These are phyloP conservation scores for Nissolia schottii DNA, from an alignment of 306 rosid genomes.

Conservation along the genomic window DNA sequence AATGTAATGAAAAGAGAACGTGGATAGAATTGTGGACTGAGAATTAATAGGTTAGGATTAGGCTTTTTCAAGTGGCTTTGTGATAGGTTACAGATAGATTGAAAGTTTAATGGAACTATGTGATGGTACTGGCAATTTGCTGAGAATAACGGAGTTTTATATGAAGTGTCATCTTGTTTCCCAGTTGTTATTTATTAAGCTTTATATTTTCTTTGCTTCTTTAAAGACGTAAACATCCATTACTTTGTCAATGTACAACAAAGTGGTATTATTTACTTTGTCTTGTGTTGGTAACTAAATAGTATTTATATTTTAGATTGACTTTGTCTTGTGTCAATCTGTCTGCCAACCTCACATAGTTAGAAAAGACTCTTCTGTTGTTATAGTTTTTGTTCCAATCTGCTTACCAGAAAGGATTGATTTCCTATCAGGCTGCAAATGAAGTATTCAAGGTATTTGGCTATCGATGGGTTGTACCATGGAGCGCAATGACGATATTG, in stretches of 20 bases:
- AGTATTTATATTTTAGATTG: neutral
- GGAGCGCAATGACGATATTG: conserved; percentile 82
- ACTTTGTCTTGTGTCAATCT: neutral
- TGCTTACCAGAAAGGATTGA: neutral
- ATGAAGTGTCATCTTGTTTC: conserved; percentile 9
- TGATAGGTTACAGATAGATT: neutral
- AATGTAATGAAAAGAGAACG: neutral
- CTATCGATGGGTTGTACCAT: conserved; percentile 81
- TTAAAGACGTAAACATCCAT: neutral
- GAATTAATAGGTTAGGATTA: neutral
- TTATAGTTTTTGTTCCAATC: neutral
- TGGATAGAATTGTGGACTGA: neutral
- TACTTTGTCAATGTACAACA: neutral
- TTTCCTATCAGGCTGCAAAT: conserved; percentile 54
- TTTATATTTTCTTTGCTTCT: conserved; percentile 8
- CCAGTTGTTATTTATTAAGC: neutral
- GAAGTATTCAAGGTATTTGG: conserved; percentile 50
- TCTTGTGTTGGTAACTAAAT: conserved; percentile 1
- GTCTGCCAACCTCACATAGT: neutral
- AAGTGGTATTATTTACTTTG: neutral
- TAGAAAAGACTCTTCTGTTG: neutral
- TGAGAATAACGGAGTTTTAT: neutral
- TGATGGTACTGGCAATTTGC: neutral
- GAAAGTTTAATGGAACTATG: neutral
- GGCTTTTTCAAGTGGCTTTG: neutral